These are phyloP conservation scores for Coemansia erecta DNA, from an alignment of 192 early-diverging fungal species.

Conservation along the genomic window DNA sequence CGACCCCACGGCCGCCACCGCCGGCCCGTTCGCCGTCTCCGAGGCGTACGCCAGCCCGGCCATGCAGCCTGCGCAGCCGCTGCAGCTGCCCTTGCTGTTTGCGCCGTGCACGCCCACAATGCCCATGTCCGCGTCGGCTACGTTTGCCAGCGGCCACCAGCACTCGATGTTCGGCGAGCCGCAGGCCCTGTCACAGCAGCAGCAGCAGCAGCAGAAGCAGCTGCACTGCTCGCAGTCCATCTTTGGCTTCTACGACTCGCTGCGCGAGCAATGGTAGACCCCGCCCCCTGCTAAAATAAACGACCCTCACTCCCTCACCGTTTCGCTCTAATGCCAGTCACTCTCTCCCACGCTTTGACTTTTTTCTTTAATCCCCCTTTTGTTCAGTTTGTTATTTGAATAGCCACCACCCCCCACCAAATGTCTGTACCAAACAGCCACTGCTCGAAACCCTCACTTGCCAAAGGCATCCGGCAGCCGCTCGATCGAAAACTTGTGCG, in stretches of 20 bases:
- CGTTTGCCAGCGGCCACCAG: not conserved
- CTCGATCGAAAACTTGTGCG: conserved; percentile 91
- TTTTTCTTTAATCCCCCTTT: not conserved
- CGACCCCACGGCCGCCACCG: not conserved
- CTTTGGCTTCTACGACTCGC: conserved; percentile 13
- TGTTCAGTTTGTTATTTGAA: conserved; percentile 1
- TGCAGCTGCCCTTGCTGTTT: conserved; percentile 30
- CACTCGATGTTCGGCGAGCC: not conserved
- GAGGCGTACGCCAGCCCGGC: not conserved
- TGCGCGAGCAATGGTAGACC: conserved; percentile 1
- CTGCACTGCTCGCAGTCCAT: conserved; percentile 1
- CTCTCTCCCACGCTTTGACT: not conserved
- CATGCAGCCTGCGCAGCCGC: not conserved
- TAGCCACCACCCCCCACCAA: not conserved
- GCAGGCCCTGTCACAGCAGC: not conserved
- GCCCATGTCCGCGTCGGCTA: conserved; percentile 2
- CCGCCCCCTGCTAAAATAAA: no score
- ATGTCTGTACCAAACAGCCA: no score
- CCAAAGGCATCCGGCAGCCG: conserved; percentile 74
- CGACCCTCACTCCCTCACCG: no score
- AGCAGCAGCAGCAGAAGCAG: conserved; percentile 3
- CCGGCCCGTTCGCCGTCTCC: not conserved
- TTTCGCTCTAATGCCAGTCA: no score
- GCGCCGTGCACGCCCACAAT: conserved; percentile 36
- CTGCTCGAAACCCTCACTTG: no score